Base-by-base conservation (phyloP, 2,329 filamentous ascomycete genomes). In the Botrytis pseudocinerea region DNA sequence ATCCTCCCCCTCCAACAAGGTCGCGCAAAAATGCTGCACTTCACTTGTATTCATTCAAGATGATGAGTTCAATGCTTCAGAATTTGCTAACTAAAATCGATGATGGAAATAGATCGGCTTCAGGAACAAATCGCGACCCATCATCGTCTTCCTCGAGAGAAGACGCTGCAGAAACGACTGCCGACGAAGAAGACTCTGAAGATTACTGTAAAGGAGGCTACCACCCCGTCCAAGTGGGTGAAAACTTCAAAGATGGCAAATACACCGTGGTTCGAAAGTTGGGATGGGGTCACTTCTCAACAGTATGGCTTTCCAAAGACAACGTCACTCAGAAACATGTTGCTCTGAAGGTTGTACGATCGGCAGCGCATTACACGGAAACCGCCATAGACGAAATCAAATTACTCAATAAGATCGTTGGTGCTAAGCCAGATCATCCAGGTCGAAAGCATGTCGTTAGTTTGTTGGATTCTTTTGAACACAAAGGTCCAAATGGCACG, bases 141-240 rank as follows among this genome's bases (percentile, higher is more conserved):
- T 92, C 92, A 70, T 68, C 70, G 18, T 92, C 93, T 71, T 92
- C 92, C 66, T 93, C 93, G 64, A 91, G 90, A 78, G 94, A 95
- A 83, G 95, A 97, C 82, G 88, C 89, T 78, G 90, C 92, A 83
- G 95, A 98, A 80, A 95, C 96, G 82, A 97, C 95, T 57, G 95
- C 95, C 81, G 96, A 98, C 82, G 96, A 99, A 85, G 96, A 99
- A 84, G 96, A 99, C 83, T 97, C 94, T 65, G 95, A 98, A 84
- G 96, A 99, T 83, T 99, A 99, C 86, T 98, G 95, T 89, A 98
- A 98, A 85, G 96, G 96, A 80, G 96, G 96, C 75, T 99, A 98
- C 83, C 96, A 99, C 82, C 96, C 96, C 4, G 96, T 99, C 68
- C 88, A 90, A 79, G 92, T 98, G 74, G 96, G 96, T 79, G 96